These are phyloP conservation scores for Fusarium tuaranense DNA, from an alignment of 2,329 filamentous ascomycete genomes.

Conservation along the genomic window DNA sequence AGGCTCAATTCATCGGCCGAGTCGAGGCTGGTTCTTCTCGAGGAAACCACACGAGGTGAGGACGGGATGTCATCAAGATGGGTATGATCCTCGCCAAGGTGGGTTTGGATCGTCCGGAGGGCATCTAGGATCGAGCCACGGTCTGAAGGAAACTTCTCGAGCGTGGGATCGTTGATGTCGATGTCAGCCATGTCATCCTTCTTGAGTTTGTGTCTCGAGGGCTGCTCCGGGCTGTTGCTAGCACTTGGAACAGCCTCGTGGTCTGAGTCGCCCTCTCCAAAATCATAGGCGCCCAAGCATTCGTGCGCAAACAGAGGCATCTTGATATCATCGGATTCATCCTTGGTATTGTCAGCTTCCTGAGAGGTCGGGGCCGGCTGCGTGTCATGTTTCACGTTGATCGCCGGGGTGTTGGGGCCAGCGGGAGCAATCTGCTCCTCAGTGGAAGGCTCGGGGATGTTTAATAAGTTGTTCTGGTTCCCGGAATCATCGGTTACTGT, in stretches of 20 bases:
- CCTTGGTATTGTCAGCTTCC: slow-evolving; percentile 21
- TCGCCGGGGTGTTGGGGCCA: slow-evolving; percentile 19
- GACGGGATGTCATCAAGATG: slow-evolving; percentile 51
- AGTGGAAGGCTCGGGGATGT: slow-evolving; percentile 35
- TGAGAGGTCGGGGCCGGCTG: slow-evolving; percentile 2
- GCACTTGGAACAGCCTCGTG: slow-evolving; percentile 38
- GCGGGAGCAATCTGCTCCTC: slow-evolving; percentile 25
- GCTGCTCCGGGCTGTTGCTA: slow-evolving; percentile 30
- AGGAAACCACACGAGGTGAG: slow-evolving; percentile 51
- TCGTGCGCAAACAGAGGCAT: slow-evolving; percentile 62
- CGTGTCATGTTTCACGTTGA: slow-evolving; percentile 19
- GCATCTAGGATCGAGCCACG: slow-evolving; percentile 58
- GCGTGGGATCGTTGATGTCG: slow-evolving; percentile 60
- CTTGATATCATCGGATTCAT: slow-evolving; percentile 37
- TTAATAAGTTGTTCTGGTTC: slow-evolving; percentile 62
- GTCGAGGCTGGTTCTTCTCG: slow-evolving; percentile 52
- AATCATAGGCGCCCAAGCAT: slow-evolving; percentile 55
- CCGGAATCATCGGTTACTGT: slow-evolving; percentile 57
- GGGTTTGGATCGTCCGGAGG: slow-evolving; percentile 59
- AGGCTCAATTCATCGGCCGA: slow-evolving; percentile 51
- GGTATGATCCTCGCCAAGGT: slow-evolving; percentile 55
- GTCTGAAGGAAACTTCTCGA: slow-evolving; percentile 62
- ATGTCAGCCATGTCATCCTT: slow-evolving; percentile 32
- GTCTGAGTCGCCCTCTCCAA: slow-evolving; percentile 48
- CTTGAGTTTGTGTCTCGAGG: slow-evolving; percentile 29